phyloP scores from a whole-genome alignment of 177 flowering plant genomes.

The Vitis hybrid region DNA sequence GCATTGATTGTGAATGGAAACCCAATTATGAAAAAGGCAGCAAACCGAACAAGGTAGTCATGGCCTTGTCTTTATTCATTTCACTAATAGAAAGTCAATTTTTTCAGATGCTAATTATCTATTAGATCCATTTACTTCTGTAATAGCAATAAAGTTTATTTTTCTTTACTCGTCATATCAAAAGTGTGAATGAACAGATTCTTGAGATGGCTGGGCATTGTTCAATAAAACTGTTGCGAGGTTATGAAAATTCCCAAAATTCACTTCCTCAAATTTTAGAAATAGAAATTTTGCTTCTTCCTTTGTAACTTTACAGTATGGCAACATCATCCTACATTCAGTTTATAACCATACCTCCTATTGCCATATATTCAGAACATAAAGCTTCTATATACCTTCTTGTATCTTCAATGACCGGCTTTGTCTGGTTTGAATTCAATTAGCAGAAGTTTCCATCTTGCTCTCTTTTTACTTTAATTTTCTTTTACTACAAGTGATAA shows the following conservation, averaged over 20 bases:
- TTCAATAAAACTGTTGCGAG: no score
- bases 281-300: no score
- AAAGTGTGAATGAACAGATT: no score
- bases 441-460: background rate
- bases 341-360: background rate
- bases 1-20: slow-evolving; percentile 98
- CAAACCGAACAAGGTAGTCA: slow-evolving; percentile 72
- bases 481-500: no score
- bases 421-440: background rate
- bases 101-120: background rate
- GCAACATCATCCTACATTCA: background rate
- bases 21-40: slow-evolving; percentile 86
- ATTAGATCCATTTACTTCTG: slow-evolving; percentile 3
- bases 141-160: background rate
- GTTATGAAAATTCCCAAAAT: no score
- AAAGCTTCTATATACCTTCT: background rate
- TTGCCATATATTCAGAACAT: slow-evolving; percentile 1
- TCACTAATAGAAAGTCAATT: slow-evolving; percentile 1
- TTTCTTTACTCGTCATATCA: no score
- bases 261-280: no score
- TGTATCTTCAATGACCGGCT: background rate
- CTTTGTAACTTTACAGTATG: no score
- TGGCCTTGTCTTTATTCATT: background rate
- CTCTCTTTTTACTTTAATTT: background rate
- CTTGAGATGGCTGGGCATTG: no score